Evolutionary conservation across 805 yeast genomes (phyloP), one percentile per base, ranked within the genome.

Genomic region (Barnettozyma pratensis): DNA sequence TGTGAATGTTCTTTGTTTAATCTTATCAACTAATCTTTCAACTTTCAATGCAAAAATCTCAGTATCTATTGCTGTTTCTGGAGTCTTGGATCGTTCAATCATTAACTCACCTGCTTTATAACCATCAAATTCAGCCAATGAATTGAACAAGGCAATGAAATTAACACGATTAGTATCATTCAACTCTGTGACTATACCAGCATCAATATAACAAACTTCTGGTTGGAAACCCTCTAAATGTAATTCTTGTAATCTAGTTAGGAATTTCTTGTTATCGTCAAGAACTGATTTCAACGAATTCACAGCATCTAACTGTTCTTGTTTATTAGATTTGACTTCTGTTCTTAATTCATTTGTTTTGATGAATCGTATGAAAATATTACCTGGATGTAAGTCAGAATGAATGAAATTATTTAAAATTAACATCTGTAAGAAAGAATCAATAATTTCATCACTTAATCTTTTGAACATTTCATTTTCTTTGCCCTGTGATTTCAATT

Each of bases 381-480:
- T 94, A 4, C 99, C 99, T 0, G 99, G 97, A 57, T 94, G 99
- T 50, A 94, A 72, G 68, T 94, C 99, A 0, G 98, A 92, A 65
- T 94, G 99, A 40, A 91, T 88, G 65, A 94, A 94, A 64, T 94
- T 91, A 68, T 94, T 96, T 46, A 92, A 67, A 45, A 94, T 85
- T 53, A 94, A 73, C 99, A 94, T 94, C 59, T 90, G 86, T 54
- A 94, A 71, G 58, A 94, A 94, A 4, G 97, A 87, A 63, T 94
- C 96, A 27, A 94, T 79, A 7, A 96, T 87, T 53, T 85, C 85
- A 59, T 87, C 90, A 60, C 90, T 83, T 30, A 84, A 72, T 58
- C 79, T 81, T 55, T 81, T 83, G 12, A 91, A 81, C 39, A 88
- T 73, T 64, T 61, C 72, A 44, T 60, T 72, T 62, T 57, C 87